Conservation (phyloP, 495 filamentous ascomycete genomes). For the Clohesyomyces aquaticus region DNA sequence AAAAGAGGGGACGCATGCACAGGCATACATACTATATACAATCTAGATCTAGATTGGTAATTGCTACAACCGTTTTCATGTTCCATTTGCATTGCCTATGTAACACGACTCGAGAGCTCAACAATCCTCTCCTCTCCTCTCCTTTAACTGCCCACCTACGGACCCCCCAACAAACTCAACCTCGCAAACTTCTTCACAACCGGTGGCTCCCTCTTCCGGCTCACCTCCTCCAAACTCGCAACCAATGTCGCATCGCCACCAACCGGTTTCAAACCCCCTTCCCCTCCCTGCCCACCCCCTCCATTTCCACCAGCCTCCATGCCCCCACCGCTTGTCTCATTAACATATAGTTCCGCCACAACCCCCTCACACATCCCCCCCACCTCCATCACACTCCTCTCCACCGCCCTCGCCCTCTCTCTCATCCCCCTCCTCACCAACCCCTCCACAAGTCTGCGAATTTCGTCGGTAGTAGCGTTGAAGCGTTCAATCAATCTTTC, state of each 20-base stretch:
- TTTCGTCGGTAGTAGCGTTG: constrained; percentile 69
- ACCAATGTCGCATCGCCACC: constrained; percentile 48
- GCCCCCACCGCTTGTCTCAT: constrained; percentile 31
- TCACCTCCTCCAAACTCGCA: constrained; percentile 42
- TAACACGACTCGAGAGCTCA: too few species aligned
- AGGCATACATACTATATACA: too few species aligned
- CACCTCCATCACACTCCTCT: constrained; percentile 71
- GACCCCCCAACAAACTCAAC: constrained; percentile 41
- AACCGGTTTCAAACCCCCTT: constrained; percentile 38
- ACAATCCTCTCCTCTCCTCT: too few species aligned
- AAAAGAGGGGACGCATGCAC: too few species aligned
- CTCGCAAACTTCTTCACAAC: constrained; percentile 44
- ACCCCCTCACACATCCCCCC: constrained; percentile 65
- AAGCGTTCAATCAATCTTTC: constrained; percentile 82
- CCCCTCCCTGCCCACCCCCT: constrained; percentile 38
- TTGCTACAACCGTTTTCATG: too few species aligned
- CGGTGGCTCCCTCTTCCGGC: constrained; percentile 40
- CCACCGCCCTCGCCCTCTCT: constrained; percentile 79
- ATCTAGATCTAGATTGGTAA: too few species aligned
- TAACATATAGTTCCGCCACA: constrained; percentile 68
- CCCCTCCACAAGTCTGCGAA: constrained; percentile 70
- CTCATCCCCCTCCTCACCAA: constrained; percentile 80
- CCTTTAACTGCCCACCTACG: too few species aligned
- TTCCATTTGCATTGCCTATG: too few species aligned
- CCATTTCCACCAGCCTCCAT: constrained; percentile 33